Evolutionary conservation across 331 rosid species (phyloP).

Genomic region (Phaseolus coccineus): DNA sequence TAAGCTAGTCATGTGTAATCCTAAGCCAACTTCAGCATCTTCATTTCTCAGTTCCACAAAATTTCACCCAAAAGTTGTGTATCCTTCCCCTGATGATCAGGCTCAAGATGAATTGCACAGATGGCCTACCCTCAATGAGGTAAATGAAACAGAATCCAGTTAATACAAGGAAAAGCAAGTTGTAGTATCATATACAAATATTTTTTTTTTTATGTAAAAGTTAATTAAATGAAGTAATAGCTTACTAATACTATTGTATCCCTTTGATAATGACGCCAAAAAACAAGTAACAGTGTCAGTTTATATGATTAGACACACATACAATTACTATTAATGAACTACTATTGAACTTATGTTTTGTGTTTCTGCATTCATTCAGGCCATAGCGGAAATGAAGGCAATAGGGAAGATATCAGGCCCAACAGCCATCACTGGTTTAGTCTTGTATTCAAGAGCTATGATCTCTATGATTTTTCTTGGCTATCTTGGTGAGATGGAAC

Average conservation of each 20-base stretch:
- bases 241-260: neutral
- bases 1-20: slow-evolving; percentile 63
- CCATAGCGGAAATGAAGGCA: slow-evolving; percentile 78
- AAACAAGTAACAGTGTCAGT: slow-evolving; percentile 1
- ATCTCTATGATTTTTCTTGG: slow-evolving; percentile 98
- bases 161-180: neutral
- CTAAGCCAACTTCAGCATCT: slow-evolving; percentile 71
- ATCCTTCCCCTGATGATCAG: slow-evolving; percentile 49
- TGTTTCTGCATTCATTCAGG: slow-evolving; percentile 55
- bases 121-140: slow-evolving; percentile 93
- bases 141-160: slow-evolving; percentile 36
- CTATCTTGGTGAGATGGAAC: slow-evolving; percentile 90
- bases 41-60: slow-evolving; percentile 63
- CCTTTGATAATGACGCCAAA: neutral
- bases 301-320: neutral
- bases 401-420: slow-evolving; percentile 90
- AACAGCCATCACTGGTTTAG: slow-evolving; percentile 76
- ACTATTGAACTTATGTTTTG: neutral
- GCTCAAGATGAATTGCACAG: slow-evolving; percentile 62
- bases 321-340: neutral
- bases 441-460: slow-evolving; percentile 89
- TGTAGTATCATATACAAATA: neutral
- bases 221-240: slow-evolving; percentile 2
- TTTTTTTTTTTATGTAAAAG: neutral
- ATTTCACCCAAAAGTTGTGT: slow-evolving; percentile 46